phyloP scores from a whole-genome alignment of 805 yeast species.

The Candida bentonensis region DNA sequence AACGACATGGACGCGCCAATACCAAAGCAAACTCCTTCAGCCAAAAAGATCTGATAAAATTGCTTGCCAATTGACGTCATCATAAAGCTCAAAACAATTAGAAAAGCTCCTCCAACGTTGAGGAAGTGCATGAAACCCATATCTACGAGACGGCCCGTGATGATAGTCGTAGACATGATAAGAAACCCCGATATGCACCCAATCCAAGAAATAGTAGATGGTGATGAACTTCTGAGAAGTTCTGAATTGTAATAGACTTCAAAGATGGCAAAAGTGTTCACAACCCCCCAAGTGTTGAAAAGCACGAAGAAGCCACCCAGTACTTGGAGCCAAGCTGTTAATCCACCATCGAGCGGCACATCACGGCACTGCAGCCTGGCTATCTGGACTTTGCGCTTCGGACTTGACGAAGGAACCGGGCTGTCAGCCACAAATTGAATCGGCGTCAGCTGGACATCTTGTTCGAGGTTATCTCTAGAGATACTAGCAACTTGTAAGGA shows the following conservation, averaged over 20 bases:
- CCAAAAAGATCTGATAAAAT: slow-evolving; percentile 37
- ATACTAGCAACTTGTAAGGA: too few relatives aligned
- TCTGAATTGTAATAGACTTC: slow-evolving; percentile 32
- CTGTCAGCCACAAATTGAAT: too few relatives aligned
- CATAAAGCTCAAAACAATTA: slow-evolving; percentile 32
- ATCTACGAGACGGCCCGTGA: slow-evolving; percentile 29
- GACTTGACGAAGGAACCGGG: too few relatives aligned
- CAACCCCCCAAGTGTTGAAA: slow-evolving; percentile 44
- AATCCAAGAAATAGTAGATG: slow-evolving; percentile 36
- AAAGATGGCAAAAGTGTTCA: slow-evolving; percentile 45
- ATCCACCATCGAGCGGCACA: slow-evolving; percentile 33
- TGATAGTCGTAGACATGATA: slow-evolving; percentile 23
- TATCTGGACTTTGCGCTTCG: too few relatives aligned
- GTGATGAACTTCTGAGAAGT: slow-evolving; percentile 28
- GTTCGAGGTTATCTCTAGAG: too few relatives aligned
- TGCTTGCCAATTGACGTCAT: slow-evolving; percentile 32
- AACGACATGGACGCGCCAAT: slow-evolving; percentile 32
- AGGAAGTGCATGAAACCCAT: slow-evolving; percentile 27
- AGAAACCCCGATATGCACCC: slow-evolving; percentile 40
- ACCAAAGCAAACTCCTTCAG: slow-evolving; percentile 40
- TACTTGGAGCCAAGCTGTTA: slow-evolving; percentile 38
- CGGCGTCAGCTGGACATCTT: too few relatives aligned
- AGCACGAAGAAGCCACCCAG: slow-evolving; percentile 30
- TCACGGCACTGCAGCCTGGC: too few relatives aligned
- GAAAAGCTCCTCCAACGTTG: slow-evolving; percentile 28